These are phyloP conservation scores for Biscogniauxia sp. DNA, from an alignment of 2,329 filamentous ascomycete species.

Conservation along the genomic window DNA sequence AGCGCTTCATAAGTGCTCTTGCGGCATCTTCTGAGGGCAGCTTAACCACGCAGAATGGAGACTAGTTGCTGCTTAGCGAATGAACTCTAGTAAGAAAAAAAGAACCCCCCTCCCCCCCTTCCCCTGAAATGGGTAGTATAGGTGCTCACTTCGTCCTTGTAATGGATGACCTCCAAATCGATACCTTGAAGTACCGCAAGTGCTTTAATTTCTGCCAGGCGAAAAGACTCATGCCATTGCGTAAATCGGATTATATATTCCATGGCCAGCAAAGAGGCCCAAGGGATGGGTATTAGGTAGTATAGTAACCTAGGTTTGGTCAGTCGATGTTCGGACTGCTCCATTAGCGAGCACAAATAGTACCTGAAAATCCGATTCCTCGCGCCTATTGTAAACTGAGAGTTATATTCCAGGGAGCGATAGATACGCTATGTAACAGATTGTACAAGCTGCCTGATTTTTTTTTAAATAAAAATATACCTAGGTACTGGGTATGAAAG, in stretches of 20 bases:
- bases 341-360: no score
- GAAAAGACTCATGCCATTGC: slow-evolving; percentile 89
- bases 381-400: no score
- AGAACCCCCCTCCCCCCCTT: no score
- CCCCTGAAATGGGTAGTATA: background rate
- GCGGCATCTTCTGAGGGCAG: slow-evolving; percentile 66
- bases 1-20: slow-evolving; percentile 65
- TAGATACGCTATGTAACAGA: background rate
- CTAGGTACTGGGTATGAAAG: no score
- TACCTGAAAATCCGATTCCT: no score
- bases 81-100: slow-evolving; percentile 5
- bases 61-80: slow-evolving; percentile 47
- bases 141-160: slow-evolving; percentile 66
- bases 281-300: no score
- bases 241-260: slow-evolving; percentile 88
- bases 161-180: slow-evolving; percentile 69
- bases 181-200: slow-evolving; percentile 69
- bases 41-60: slow-evolving; percentile 78
- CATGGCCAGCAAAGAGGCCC: slow-evolving; percentile 38
- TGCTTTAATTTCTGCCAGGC: slow-evolving; percentile 77
- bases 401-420: no score
- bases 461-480: background rate
- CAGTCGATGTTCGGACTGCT: no score
- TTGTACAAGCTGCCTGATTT: slow-evolving; percentile 2
- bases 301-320: no score